Evolutionary conservation across 257 asterid genomes (phyloP).

Genomic region (Solanum okadae): DNA sequence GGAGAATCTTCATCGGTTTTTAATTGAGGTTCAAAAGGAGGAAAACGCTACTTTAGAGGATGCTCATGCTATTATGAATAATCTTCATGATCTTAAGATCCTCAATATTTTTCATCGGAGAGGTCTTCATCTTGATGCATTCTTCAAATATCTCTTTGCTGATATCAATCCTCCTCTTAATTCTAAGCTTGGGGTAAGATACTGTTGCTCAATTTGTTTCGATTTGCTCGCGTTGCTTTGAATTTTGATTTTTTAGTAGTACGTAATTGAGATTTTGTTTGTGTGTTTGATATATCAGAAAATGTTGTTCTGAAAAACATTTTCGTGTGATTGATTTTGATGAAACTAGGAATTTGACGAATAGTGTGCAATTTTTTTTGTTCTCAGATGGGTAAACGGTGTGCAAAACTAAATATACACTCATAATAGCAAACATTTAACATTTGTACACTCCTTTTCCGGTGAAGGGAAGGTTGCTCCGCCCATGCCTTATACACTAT

Average conservation of each 20-base stretch:
- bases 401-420: background rate
- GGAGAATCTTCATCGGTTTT: slow-evolving; percentile 39
- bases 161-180: slow-evolving; percentile 51
- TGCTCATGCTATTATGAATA: slow-evolving; percentile 39
- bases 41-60: slow-evolving; percentile 36
- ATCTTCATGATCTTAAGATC: slow-evolving; percentile 28
- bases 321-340: background rate
- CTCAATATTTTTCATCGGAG: slow-evolving; percentile 28
- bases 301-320: background rate
- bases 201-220: background rate
- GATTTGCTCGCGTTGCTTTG: background rate
- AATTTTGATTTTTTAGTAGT: too few relatives aligned
- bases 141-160: slow-evolving; percentile 47
- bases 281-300: background rate
- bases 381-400: background rate
- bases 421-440: background rate
- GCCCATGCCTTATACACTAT: background rate
- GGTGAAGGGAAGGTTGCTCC: background rate
- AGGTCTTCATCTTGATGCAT: slow-evolving; percentile 34
- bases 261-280: background rate
- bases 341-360: background rate
- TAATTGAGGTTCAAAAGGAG: slow-evolving; percentile 61
- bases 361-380: background rate
- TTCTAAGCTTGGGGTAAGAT: slow-evolving; percentile 40
- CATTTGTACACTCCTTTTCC: background rate